Percentiles rank a stretch among this genome's conserved stretches.
Evolutionary conservation across 1,139 yeast species (phyloP).

Genomic region (Geotrichum restrictum): DNA sequence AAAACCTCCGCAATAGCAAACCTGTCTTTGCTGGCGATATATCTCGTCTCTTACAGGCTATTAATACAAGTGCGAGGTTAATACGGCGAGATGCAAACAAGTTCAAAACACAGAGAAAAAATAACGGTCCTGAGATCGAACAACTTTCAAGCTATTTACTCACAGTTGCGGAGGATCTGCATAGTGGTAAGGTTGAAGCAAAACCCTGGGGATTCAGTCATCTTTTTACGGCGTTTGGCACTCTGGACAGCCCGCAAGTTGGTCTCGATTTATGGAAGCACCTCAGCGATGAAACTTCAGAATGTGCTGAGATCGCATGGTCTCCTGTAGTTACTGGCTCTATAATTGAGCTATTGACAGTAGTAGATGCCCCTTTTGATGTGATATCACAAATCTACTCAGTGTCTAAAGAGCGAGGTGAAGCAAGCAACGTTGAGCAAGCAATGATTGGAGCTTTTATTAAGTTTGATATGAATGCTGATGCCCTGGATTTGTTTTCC

Average conservation of each 20-base stretch:
- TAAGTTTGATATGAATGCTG: conserved; percentile 47
- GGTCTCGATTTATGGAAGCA: conserved; percentile 50
- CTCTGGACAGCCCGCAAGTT: conserved; percentile 48
- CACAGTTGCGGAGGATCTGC: conserved; percentile 40
- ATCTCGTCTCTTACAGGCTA: conserved; percentile 29
- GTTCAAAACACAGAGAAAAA: background rate
- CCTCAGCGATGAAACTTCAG: conserved; percentile 19
- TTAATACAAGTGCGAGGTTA: conserved; percentile 24
- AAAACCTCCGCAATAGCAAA: conserved; percentile 25
- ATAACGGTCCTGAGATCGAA: background rate
- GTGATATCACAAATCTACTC: conserved; percentile 52
- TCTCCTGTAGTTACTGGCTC: conserved; percentile 64
- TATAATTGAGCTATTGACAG: conserved; percentile 63
- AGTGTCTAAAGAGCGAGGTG: conserved; percentile 37
- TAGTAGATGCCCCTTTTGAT: conserved; percentile 56
- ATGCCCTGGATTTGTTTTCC: conserved; percentile 50
- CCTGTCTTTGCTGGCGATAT: conserved; percentile 26
- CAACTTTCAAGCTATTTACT: background rate
- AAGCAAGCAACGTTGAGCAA: conserved; percentile 47
- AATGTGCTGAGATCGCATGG: conserved; percentile 25
- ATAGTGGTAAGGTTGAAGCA: conserved; percentile 42
- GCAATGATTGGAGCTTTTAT: conserved; percentile 61
- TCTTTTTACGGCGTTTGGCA: conserved; percentile 53
- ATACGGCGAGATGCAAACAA: background rate
- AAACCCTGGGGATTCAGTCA: conserved; percentile 55